Base-by-base conservation (phyloP, 176 grass and related monocot genomes). In the Oryza rufipogon region DNA sequence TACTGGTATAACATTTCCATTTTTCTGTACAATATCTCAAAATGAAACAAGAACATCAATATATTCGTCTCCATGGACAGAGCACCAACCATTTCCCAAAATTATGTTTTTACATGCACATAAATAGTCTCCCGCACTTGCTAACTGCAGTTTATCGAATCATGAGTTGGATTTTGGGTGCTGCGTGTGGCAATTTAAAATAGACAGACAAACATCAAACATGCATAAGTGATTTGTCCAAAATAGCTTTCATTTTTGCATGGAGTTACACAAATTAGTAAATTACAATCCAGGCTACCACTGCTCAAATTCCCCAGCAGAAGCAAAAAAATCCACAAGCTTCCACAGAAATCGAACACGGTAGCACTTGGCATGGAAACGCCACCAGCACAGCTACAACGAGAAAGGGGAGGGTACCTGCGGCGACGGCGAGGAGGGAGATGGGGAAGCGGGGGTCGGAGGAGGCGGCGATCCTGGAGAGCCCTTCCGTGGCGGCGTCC, bases 351-450 rank as follows among this genome's bases (percentile, higher is more conserved):
- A 86, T 65, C 33, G 46, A 20, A 71, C 26, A 28, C 10, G 23
- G 17, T 15, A 67, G 38, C 15, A 41, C 16, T 6, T 28, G 64
- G 26, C 4, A 20, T 15, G 66, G 15, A 47, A 11, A 52, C 49
- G 25, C 44, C 44, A 65, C 7, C n/a, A 25, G 15, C 42, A 26
- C n/a, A 5, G 15, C 49, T 16, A 20, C 28, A 65, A 36, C 11
- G 23, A 70, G 42, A 15, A 52, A 7, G 11, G 22, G 56, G 26
- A 17, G 74, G 44, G 11, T 42, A 94, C 95, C 95, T 91, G 92
- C 77, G 46, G 92, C 86, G 65, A 97, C n/a, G 77, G 81, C 90
- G 56, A 94, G 92, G 86, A 97, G 91, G 73, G 92, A 44, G 81
- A 92, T 64, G 60, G 95, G 86, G 84, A 94, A 97, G 33, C 64